These are phyloP conservation scores for Fusarium napiforme DNA, from an alignment of 2,329 filamentous ascomycete genomes.

Conservation along the genomic window DNA sequence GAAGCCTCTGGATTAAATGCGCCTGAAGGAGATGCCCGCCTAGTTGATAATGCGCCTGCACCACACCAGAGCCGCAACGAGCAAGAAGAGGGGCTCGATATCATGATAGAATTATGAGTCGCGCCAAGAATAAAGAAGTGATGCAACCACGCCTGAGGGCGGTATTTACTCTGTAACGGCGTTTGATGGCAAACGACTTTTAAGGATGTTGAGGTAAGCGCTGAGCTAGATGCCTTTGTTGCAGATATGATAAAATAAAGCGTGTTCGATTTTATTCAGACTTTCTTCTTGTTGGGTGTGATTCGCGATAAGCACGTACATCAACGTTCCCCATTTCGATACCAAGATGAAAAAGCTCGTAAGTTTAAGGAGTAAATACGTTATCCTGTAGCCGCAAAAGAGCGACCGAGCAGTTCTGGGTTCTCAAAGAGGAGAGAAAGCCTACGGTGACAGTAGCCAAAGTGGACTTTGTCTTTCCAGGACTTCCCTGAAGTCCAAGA, in stretches of 20 bases:
- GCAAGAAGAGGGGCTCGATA: neutral
- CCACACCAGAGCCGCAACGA: neutral
- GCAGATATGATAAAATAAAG: neutral
- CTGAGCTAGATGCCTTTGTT: neutral
- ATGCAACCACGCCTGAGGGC: neutral
- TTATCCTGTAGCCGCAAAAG: neutral
- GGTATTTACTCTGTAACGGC: neutral
- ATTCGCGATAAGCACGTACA: neutral
- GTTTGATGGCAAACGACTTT: neutral
- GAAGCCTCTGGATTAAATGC: neutral
- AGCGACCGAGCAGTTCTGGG: neutral
- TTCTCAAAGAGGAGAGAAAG: neutral
- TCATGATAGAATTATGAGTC: neutral
- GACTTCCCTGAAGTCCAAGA: neutral
- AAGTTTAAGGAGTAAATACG: neutral
- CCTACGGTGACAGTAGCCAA: neutral
- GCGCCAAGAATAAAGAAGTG: neutral
- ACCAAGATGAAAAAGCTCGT: neutral
- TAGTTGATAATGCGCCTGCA: neutral
- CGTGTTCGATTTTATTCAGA: neutral
- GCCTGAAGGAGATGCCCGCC: neutral
- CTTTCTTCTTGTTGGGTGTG: neutral
- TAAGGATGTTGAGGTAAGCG: neutral
- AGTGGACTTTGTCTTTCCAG: neutral
- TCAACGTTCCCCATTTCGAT: neutral